These are phyloP conservation scores for Berberis vulgaris DNA, from an alignment of 164 flowering plant species.

Conservation along the genomic window DNA sequence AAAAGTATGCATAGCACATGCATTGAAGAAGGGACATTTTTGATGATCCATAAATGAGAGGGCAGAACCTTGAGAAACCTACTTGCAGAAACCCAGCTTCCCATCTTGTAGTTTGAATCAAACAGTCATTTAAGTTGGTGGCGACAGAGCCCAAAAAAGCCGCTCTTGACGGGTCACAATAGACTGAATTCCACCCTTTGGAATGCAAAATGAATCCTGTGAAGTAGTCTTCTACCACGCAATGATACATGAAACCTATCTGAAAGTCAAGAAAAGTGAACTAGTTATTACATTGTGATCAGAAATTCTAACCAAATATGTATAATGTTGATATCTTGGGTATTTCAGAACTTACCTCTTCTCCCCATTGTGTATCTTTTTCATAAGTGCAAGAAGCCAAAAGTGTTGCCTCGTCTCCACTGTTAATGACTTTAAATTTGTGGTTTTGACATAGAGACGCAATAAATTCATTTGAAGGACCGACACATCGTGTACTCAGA, in stretches of 20 bases:
- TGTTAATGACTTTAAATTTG: neutral
- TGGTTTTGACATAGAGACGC: slow-evolving; percentile 11
- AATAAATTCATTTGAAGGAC: slow-evolving; percentile 19
- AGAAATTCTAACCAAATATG: neutral
- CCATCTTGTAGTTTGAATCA: neutral
- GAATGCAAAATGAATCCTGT: slow-evolving; percentile 28
- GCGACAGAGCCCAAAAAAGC: neutral
- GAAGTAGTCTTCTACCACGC: slow-evolving; percentile 31
- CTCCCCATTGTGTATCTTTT: slow-evolving; percentile 40
- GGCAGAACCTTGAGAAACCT: neutral
- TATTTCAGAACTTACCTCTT: slow-evolving; percentile 20
- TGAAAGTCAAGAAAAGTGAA: slow-evolving; percentile 8
- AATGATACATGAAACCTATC: slow-evolving; percentile 25
- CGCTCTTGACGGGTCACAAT: neutral
- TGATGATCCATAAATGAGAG: too few species aligned
- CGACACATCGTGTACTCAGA: slow-evolving; percentile 2
- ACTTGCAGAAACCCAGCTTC: neutral
- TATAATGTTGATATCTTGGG: neutral
- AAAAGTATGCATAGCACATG: neutral
- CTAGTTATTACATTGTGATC: neutral
- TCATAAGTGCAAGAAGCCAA: slow-evolving; percentile 40
- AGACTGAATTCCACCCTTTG: slow-evolving; percentile 2
- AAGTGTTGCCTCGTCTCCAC: slow-evolving; percentile 17
- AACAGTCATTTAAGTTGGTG: too few species aligned
- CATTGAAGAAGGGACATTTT: too few species aligned